Evolutionary conservation across 2,329 filamentous ascomycete species (phyloP).

Genomic region (Calonectria pseudoturangicola): DNA sequence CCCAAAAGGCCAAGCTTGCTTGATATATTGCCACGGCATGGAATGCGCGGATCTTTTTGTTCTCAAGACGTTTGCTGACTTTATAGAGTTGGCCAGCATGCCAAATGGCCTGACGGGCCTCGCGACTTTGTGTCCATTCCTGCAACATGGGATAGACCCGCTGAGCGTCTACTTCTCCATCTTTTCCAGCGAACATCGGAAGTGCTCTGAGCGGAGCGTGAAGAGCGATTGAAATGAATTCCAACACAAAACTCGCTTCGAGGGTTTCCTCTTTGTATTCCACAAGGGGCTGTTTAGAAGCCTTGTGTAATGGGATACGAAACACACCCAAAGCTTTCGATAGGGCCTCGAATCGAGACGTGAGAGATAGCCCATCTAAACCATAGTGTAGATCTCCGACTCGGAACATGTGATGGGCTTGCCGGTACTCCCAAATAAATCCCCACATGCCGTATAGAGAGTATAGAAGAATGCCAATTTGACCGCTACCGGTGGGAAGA

Average conservation of each 20-base stretch:
- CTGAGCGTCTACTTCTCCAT: background rate
- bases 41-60: background rate
- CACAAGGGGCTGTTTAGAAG: background rate
- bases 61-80: background rate
- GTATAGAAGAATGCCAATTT: background rate
- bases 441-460: background rate
- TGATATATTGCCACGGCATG: background rate
- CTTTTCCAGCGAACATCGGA: background rate
- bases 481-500: background rate
- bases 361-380: background rate
- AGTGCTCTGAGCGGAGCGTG: background rate
- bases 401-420: background rate
- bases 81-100: background rate
- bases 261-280: background rate
- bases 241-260: background rate
- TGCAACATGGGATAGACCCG: background rate
- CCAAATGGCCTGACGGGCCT: background rate
- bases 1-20: background rate
- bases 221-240: background rate
- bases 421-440: background rate
- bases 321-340: background rate
- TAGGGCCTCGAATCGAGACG: background rate
- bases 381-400: background rate
- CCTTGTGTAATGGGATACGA: background rate
- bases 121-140: background rate